Evolutionary conservation across 129 eudicot species (phyloP), one percentile per base, ranked within the genome.

Genomic region (Helichrysum umbraculigerum): DNA sequence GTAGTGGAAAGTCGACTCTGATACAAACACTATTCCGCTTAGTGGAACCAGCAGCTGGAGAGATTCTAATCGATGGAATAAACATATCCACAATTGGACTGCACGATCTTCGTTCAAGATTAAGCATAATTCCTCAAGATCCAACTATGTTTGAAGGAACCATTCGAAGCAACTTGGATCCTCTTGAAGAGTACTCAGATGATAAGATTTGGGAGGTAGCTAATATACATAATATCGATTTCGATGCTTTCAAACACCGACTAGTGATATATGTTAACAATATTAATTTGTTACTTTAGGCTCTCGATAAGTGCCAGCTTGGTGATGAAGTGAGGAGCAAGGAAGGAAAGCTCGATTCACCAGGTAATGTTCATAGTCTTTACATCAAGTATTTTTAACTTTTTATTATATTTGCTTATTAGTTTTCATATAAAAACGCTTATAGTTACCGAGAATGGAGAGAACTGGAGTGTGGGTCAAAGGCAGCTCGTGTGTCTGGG

Each of bases 101-200:
- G 58, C 96, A 90, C 33, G 96, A 92, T 80, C 68, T 92, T 57
- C 85, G 96, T 50, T 90, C 95, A 22, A 85, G 85, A 66, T 76
- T 92, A 68, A 92, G 95, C 82, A 92, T 92, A 64, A 92, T 92
- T 72, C 98, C 94, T 1, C 96, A 92, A 78, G 98, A 92, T 78
- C 96, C 98, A 33, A 93, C 96, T 87, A 93, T 93, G 96, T 93
- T 93, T 76, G 98, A 86, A 78, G 96, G 96, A 44, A 88, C 90
- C 14, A 81, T 90, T 4, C 88, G 98, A 72, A 85, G 85, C 76
- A 93, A 93, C 81, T 70, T 93, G 68, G 98, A 93, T 75, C 98
- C 98, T 6, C 98, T 93, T 52, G 96, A 88, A 81, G 98, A 93
- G 82, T 81, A 93, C 61, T 29, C 92, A n/a, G 98, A 93, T 20